Percentiles rank a stretch among this genome's conserved stretches.
phyloP scores from a whole-genome alignment of 164 flowering plant species.

The Stephania japonica region DNA sequence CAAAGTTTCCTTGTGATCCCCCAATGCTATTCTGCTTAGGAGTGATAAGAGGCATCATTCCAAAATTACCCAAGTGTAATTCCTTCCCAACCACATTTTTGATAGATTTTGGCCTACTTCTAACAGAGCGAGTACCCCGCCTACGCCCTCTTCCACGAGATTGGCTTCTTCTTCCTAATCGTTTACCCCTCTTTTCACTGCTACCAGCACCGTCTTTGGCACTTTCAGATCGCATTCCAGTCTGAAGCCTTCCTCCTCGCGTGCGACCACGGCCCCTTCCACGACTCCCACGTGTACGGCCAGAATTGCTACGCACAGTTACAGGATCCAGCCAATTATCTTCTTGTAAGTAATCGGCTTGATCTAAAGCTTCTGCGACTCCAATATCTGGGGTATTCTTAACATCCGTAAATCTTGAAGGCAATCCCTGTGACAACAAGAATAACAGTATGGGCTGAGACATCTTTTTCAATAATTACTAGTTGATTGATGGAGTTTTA shows the following conservation, averaged over 20 bases:
- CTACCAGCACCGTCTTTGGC: conserved; percentile 20
- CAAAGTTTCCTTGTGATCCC: conserved; percentile 20
- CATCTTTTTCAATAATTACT: neutral
- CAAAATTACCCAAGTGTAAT: conserved; percentile 3
- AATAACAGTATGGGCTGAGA: neutral
- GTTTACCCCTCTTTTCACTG: conserved; percentile 22
- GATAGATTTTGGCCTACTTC: conserved; percentile 36
- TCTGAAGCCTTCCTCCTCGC: conserved; percentile 45
- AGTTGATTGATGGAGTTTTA: neutral
- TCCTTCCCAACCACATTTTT: conserved; percentile 24
- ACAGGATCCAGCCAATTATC: conserved; percentile 35
- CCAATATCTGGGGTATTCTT: conserved; percentile 36
- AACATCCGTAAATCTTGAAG: conserved; percentile 31
- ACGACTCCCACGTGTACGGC: conserved; percentile 41
- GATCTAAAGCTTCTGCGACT: conserved; percentile 21
- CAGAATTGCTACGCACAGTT: conserved; percentile 21
- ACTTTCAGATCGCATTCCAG: conserved; percentile 31
- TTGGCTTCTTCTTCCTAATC: conserved; percentile 39
- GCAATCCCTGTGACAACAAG: conserved; percentile 31
- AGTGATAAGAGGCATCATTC: conserved; percentile 1
- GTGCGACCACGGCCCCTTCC: conserved; percentile 37
- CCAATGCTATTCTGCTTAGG: conserved; percentile 11
- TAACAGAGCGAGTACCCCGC: conserved; percentile 46
- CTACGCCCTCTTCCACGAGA: conserved; percentile 50
- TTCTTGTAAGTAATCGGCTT: conserved; percentile 26